A percentile compares a stretch with the other conserved stretches of the same genome.
phyloP scores from a whole-genome alignment of 306 rosid genomes.

The Acacia confusa region DNA sequence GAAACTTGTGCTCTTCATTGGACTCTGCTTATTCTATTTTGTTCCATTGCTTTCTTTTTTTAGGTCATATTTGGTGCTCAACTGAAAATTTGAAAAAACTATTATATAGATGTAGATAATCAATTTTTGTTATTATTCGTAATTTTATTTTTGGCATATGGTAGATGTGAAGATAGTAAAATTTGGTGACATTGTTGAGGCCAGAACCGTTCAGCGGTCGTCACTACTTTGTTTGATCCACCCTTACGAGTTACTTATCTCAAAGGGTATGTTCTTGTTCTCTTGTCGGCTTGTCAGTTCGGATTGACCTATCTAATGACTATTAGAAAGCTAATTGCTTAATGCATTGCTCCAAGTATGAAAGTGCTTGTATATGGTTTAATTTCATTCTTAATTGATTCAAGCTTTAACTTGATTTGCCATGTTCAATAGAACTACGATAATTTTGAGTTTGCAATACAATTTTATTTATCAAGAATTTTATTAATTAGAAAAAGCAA shows the following conservation, averaged over 20 bases:
- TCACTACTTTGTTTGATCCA: slow-evolving; percentile 59
- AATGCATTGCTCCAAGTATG: background rate
- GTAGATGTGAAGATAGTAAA: slow-evolving; percentile 72
- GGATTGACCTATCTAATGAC: background rate
- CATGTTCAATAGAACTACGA: background rate
- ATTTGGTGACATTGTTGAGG: slow-evolving; percentile 62
- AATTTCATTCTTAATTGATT: background rate
- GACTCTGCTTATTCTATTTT: background rate
- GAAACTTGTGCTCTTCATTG: background rate
- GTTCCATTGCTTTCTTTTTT: background rate
- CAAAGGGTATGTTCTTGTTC: slow-evolving; percentile 52
- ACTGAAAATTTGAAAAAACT: background rate
- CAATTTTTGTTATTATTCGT: background rate
- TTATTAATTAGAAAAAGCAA: background rate
- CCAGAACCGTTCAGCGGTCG: slow-evolving; percentile 71
- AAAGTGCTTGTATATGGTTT: background rate
- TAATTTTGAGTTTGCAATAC: background rate
- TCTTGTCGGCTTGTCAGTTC: background rate
- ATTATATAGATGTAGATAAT: background rate
- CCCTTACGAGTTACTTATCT: slow-evolving; percentile 53
- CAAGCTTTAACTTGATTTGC: background rate
- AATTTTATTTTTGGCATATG: background rate
- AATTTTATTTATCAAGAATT: background rate
- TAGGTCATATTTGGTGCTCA: background rate
- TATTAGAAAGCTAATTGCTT: background rate